phyloP scores from a whole-genome alignment of 768 basidiomycete genomes.

The Tricholoma sp. region DNA sequence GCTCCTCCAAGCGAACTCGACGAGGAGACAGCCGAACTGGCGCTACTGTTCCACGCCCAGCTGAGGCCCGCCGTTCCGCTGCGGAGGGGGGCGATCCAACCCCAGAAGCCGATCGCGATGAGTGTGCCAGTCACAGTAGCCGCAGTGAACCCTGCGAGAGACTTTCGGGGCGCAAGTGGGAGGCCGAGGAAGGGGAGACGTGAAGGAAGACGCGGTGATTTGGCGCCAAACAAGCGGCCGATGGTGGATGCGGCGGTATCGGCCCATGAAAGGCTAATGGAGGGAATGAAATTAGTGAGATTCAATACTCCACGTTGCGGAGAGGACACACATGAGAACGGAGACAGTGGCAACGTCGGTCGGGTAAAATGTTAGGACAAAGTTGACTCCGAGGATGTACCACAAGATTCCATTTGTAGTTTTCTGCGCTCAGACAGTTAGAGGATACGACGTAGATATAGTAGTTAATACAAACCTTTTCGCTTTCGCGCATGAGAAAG shows the following conservation, averaged over 20 bases:
- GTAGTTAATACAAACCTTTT: constrained; percentile 48
- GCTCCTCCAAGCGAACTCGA: constrained; percentile 11
- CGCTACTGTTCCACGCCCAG: constrained; percentile 57
- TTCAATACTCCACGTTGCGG: background rate
- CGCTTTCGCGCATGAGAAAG: constrained; percentile 86
- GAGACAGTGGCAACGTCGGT: constrained; percentile 86
- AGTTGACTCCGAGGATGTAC: constrained; percentile 86
- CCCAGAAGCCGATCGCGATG: constrained; percentile 72
- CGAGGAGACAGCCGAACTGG: constrained; percentile 25
- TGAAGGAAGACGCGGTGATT: constrained; percentile 48
- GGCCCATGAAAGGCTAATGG: constrained; percentile 82
- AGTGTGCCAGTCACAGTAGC: constrained; percentile 66
- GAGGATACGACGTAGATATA: background rate
- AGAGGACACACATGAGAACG: constrained; percentile 70
- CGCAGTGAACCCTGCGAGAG: constrained; percentile 78
- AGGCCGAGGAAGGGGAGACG: constrained; percentile 43
- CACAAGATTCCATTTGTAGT: constrained; percentile 82
- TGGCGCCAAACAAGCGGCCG: constrained; percentile 77
- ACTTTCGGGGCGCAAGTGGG: constrained; percentile 78
- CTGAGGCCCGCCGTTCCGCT: constrained; percentile 28
- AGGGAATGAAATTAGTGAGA: background rate
- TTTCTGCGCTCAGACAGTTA: constrained; percentile 33
- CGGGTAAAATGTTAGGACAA: constrained; percentile 71
- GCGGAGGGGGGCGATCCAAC: constrained; percentile 45
- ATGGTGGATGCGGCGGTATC: constrained; percentile 92